Conservation (phyloP, 129 eudicot species). For the Chrysanthemum seticuspe region DNA sequence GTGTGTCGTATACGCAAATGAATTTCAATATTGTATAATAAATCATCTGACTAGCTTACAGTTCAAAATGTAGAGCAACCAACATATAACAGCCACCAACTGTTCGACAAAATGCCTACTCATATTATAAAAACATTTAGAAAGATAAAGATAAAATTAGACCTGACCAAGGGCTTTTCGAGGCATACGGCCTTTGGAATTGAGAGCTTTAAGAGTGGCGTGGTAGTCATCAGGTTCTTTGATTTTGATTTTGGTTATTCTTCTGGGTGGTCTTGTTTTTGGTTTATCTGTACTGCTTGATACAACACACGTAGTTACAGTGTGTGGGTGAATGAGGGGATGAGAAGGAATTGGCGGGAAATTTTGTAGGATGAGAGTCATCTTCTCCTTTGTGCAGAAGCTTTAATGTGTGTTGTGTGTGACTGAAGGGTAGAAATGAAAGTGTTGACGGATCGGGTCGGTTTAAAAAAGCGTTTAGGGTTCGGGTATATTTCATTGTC, state of each 20-base stretch:
- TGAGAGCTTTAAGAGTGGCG: constrained; percentile 87
- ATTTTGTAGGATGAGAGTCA: constrained; percentile 37
- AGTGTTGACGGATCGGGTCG: too few species aligned
- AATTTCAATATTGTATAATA: background rate
- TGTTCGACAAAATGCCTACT: constrained; percentile 57
- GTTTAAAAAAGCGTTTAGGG: too few species aligned
- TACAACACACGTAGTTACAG: constrained; percentile 16
- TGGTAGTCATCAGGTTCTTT: constrained; percentile 77
- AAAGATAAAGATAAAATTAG: background rate
- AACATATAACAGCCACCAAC: constrained; percentile 30
- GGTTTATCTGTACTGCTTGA: constrained; percentile 33
- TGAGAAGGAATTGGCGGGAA: constrained; percentile 37
- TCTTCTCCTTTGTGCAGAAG: constrained; percentile 16
- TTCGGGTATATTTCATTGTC: too few species aligned
- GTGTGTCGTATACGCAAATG: background rate
- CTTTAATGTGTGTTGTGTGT: too few species aligned
- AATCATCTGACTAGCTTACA: background rate
- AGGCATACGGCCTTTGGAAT: constrained; percentile 83
- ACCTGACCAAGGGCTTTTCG: constrained; percentile 98
- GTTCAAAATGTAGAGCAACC: constrained; percentile 2
- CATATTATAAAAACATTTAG: background rate
- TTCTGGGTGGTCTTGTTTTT: constrained; percentile 26
- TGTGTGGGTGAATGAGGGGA: constrained; percentile 10
- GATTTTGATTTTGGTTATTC: constrained; percentile 34
- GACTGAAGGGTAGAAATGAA: too few species aligned